Evolutionary conservation across 2,329 filamentous ascomycete genomes (phyloP).

Genomic region (Daldinia sp.): DNA sequence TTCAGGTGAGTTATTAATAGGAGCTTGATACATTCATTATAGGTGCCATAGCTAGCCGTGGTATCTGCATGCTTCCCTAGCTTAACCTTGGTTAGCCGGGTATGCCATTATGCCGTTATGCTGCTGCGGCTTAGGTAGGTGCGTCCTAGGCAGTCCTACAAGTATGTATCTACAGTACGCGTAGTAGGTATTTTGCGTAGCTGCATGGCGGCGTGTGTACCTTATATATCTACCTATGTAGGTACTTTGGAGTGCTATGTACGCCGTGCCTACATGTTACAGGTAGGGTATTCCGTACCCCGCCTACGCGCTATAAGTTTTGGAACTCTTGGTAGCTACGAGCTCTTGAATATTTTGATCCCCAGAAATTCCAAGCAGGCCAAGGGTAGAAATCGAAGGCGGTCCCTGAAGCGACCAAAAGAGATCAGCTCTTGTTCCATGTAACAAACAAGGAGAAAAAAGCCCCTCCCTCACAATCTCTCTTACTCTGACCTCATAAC

Average conservation of each 20-base stretch:
- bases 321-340: background rate
- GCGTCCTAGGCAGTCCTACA: too few species aligned
- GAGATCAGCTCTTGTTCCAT: background rate
- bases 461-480: constrained; percentile 1
- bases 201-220: too few species aligned
- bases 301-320: background rate
- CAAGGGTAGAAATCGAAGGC: background rate
- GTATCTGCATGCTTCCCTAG: constrained; percentile 20
- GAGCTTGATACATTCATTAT: background rate
- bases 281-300: background rate
- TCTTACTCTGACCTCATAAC: constrained; percentile 29
- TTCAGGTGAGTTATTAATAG: constrained; percentile 38
- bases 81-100: constrained; percentile 30
- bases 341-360: background rate
- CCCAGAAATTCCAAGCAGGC: background rate
- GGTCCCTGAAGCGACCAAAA: background rate
- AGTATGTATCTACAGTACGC: background rate
- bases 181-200: background rate
- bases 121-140: background rate
- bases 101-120: too few species aligned
- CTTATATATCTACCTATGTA: background rate
- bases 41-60: constrained; percentile 29
- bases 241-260: background rate
- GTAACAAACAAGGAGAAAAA: background rate
- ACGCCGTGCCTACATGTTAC: background rate